A percentile compares a stretch with the other conserved stretches of the same genome.
Evolutionary conservation across 2,329 filamentous ascomycete species (phyloP).

Genomic region (Ceratocystis cacaofunesta): DNA sequence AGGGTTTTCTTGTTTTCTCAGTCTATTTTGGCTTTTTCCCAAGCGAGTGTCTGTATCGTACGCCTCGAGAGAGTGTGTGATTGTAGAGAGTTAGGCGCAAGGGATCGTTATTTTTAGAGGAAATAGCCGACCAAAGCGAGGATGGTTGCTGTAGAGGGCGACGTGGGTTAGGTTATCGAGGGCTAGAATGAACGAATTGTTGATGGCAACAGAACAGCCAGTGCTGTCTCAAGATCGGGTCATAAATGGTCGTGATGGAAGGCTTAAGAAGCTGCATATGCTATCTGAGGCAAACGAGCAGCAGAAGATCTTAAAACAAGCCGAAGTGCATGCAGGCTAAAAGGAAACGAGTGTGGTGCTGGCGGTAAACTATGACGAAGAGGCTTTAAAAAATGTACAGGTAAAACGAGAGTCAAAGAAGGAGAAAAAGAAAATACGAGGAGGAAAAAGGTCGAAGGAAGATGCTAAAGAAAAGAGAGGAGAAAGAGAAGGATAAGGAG

Average conservation of each 20-base stretch:
- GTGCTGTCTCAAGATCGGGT: background rate
- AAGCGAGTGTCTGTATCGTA: too few relatives aligned
- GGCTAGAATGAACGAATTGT: too few relatives aligned
- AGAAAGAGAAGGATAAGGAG: constrained; percentile 18
- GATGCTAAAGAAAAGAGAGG: constrained; percentile 15
- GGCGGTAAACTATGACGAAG: constrained; percentile 7
- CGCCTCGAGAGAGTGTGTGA: too few relatives aligned
- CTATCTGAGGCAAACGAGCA: background rate
- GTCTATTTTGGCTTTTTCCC: too few relatives aligned
- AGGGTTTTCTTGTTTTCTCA: too few relatives aligned
- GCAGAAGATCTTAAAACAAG: background rate
- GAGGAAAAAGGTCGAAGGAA: constrained; percentile 4
- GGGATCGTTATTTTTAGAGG: too few relatives aligned
- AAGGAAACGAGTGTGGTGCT: background rate
- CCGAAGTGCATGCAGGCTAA: background rate
- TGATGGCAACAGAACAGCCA: too few relatives aligned
- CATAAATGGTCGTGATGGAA: background rate
- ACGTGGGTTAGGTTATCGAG: too few relatives aligned
- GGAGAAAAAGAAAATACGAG: constrained; percentile 8
- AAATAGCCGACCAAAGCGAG: too few relatives aligned
- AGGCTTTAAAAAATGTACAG: constrained; percentile 1
- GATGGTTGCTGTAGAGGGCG: too few relatives aligned
- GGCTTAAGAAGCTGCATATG: background rate
- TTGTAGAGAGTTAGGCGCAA: too few relatives aligned
- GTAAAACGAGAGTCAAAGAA: constrained; percentile 9